Conservation (phyloP, 2,329 filamentous ascomycete genomes). For the Talaromyces sp. region DNA sequence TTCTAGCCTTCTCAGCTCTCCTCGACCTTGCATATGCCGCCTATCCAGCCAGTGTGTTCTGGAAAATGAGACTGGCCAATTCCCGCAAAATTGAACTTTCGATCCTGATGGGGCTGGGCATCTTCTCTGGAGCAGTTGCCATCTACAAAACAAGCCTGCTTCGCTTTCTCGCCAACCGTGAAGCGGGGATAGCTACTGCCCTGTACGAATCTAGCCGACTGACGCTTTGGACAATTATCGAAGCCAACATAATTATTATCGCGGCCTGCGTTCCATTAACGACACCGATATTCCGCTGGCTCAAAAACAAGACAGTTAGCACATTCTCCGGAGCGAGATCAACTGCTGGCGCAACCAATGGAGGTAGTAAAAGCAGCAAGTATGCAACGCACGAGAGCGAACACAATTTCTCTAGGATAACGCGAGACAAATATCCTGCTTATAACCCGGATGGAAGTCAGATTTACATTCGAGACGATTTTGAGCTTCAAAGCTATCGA, state of each 20-base stretch:
- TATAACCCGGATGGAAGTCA: neutral
- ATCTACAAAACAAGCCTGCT: neutral
- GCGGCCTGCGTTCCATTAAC: neutral
- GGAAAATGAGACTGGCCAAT: neutral
- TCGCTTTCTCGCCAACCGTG: neutral
- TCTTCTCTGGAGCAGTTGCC: neutral
- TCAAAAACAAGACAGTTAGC: neutral
- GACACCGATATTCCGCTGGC: neutral
- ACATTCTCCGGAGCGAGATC: neutral
- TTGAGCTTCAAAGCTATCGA: neutral
- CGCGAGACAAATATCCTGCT: neutral
- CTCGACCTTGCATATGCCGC: neutral
- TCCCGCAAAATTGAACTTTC: neutral
- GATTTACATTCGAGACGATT: neutral
- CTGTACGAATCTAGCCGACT: neutral
- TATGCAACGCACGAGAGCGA: neutral
- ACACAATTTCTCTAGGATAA: neutral
- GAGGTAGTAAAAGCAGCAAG: neutral
- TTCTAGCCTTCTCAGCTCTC: neutral
- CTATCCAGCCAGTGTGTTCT: conserved; percentile 5
- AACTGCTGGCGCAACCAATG: neutral
- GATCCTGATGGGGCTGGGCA: conserved; percentile 4
- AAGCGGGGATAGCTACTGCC: neutral
- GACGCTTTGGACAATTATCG: neutral
- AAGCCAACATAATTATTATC: neutral